Evolutionary conservation across 257 asterid species (phyloP).

Genomic region (Nicotiana benthamiana): DNA sequence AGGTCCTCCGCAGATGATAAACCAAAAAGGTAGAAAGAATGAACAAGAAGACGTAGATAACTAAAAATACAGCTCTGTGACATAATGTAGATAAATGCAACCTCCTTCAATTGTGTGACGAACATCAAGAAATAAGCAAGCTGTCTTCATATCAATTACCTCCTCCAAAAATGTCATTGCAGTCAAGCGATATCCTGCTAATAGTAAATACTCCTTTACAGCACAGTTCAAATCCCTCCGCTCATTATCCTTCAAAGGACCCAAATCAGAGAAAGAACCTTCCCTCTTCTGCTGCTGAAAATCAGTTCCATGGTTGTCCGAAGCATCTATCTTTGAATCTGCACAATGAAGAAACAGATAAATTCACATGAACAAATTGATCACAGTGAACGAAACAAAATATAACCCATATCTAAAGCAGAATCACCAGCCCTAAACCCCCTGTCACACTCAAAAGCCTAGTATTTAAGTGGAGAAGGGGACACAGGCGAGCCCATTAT

Average conservation of each 20-base stretch:
- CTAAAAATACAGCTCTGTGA: neutral
- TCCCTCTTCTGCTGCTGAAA: conserved; percentile 40
- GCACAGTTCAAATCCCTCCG: conserved; percentile 88
- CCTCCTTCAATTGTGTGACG: neutral
- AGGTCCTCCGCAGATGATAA: neutral
- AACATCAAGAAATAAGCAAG: conserved; percentile 12
- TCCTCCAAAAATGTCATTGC: conserved; percentile 99
- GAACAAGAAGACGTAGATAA: neutral
- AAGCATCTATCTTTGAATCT: conserved; percentile 39
- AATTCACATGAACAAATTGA: conserved; percentile 17
- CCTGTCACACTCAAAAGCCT: too few species aligned
- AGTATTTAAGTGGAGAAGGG: too few species aligned
- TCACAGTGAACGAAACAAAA: neutral
- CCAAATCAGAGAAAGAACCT: conserved; percentile 60
- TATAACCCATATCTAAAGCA: neutral
- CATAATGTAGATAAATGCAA: neutral
- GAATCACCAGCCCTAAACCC: neutral
- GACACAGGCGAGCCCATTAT: too few species aligned
- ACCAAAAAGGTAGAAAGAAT: neutral
- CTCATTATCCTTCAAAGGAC: conserved; percentile 81
- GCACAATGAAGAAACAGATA: conserved; percentile 24
- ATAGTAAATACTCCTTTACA: conserved; percentile 81
- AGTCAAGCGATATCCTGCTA: conserved; percentile 94
- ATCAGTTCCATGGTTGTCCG: conserved; percentile 34
- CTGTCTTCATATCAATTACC: conserved; percentile 33